Base-by-base conservation (phyloP, 169 alveolate genomes). In the Plasmodium relictum region DNA sequence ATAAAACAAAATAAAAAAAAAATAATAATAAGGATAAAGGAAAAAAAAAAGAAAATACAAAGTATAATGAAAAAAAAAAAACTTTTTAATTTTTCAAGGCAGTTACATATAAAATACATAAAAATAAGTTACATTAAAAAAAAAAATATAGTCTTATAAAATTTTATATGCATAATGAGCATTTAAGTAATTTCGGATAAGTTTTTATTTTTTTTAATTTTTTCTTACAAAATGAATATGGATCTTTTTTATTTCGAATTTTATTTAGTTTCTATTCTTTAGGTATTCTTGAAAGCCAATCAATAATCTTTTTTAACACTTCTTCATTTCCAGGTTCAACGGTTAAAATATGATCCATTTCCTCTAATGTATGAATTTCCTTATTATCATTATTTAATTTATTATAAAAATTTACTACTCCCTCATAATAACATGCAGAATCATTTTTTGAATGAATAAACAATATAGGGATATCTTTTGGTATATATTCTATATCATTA, bases 361-460 rank as follows among this genome's bases (percentile, higher is more conserved):
- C 78, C 2, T 78, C 89, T 37, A 65, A 41, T 2, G 48, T 45
- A 26, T 22, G 42, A 16, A 78, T 20, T 69, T 78, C 89, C 54
- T 78, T 78, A 10, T 63, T 37, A 9, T 24, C 2, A 2, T 69
- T 45, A 9, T 78, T 24, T 2, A 78, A 24, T 63, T 78, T 76
- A 52, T 78, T 78, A 52, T 14, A 78, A 78, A 78, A 78, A 3
- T 37, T 48, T 48, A 58, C 41, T 1, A 24, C 76, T 0, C 89
- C 89, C 22, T 24, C 70, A 65, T 39, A 78, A 56, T 44, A 44
- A 22, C 95, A 92, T 4, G 74, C 78, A 56, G 62, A 65, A 50
- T 93, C 96, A 24, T 88, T 72, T 41, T 22, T 63, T 18, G 92
- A 68, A 50, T 93, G 96, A 3, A 92, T n/a, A 24, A 93, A 68